Percentiles rank a stretch among this genome's conserved stretches.
These are phyloP conservation scores for Vitis vinifera DNA, from an alignment of 164 flowering plant species.

Conservation along the genomic window ASM3070453v1 NC_081822.1:24791501-24792000, in stretches of 20 bases:
- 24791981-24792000: slow-evolving; percentile 8
- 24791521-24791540: neutral
- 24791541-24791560: neutral
- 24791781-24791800: slow-evolving; percentile 18
- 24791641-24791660: slow-evolving; percentile 78
- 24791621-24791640: slow-evolving; percentile 90
- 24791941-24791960: slow-evolving; percentile 75
- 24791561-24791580: neutral
- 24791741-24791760: slow-evolving; percentile 7
- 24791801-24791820: slow-evolving; percentile 54
- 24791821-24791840: slow-evolving; percentile 93
- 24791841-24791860: slow-evolving; percentile 93
- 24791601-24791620: slow-evolving; percentile 87
- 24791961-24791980: slow-evolving; percentile 20
- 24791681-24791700: slow-evolving; percentile 94
- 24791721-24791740: slow-evolving; percentile 34
- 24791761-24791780: slow-evolving; percentile 13
- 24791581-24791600: slow-evolving; percentile 75
- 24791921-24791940: slow-evolving; percentile 82
- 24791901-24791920: slow-evolving; percentile 98
- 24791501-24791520: too few species aligned
- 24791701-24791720: slow-evolving; percentile 71
- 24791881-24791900: slow-evolving; percentile 81
- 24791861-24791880: slow-evolving; percentile 60
- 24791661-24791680: slow-evolving; percentile 95